phyloP scores from a whole-genome alignment of 148 eudicot genomes.

The Fallopia convolvulus region DNA sequence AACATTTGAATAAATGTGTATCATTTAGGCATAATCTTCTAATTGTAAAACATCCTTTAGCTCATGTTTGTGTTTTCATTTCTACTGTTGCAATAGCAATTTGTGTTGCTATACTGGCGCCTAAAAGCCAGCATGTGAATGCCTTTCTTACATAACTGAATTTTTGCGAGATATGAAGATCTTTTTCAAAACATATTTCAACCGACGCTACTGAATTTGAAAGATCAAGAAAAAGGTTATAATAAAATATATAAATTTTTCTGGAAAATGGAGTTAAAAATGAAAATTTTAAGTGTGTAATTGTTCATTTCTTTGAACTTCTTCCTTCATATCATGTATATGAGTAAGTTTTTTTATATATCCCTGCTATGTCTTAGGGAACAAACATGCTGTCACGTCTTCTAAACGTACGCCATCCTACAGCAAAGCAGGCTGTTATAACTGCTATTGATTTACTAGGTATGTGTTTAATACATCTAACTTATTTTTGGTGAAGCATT shows the following conservation, averaged over 20 bases:
- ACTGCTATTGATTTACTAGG: conserved; percentile 94
- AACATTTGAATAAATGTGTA: background rate
- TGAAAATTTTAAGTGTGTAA: background rate
- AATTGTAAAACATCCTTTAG: background rate
- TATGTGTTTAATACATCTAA: conserved; percentile 26
- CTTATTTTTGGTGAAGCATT: background rate
- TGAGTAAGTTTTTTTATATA: background rate
- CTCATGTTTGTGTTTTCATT: background rate
- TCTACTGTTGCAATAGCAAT: background rate
- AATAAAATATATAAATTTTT: background rate
- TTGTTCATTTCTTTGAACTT: background rate
- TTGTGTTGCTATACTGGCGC: background rate
- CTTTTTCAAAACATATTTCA: background rate
- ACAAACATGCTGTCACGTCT: conserved; percentile 94
- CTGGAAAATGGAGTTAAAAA: background rate
- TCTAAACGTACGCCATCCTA: conserved; percentile 89
- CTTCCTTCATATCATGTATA: background rate
- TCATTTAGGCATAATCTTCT: background rate
- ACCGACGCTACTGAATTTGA: background rate
- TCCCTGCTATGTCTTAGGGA: conserved; percentile 46
- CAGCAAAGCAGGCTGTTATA: conserved; percentile 96
- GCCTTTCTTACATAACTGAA: background rate
- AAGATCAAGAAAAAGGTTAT: background rate
- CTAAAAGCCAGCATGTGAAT: conserved; percentile 1
- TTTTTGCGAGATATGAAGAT: background rate